Base-by-base conservation (phyloP, 805 yeast genomes). In the Ogataea philodendri region DNA sequence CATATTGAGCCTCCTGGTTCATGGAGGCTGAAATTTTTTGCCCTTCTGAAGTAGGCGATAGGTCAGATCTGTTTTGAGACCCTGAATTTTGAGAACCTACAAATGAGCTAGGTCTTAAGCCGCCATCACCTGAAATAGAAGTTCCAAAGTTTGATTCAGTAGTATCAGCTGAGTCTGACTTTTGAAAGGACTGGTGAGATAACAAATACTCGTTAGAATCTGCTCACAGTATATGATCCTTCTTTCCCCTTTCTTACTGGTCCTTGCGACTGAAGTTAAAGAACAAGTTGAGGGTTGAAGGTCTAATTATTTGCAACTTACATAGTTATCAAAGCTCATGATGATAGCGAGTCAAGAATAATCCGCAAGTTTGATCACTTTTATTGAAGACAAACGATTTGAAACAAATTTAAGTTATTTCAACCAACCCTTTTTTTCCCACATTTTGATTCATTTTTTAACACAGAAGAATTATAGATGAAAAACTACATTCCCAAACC, bases 71-170 rank as follows among this genome's bases (percentile, higher is more conserved):
- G 11, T 22, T 37, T 24, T 31, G 39, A 20, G 17, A 34, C 14
- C 17, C 35, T 7, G 32, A n/a, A 10, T n/a, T 18, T 21, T 39
- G 44, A 20, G 37, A 22, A 25, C 23, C 32, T 5, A 37, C 33
- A 23, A 41, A 34, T 9, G 44, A 35, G 19, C 30, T 37, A 32
- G 30, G 34, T 32, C 42, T 46, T 22, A 43, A 15, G 14, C 37
- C 22, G 7, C 30, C 32, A 11, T 43, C 51, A 6, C 48, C 48
- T 3, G 48, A 47, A 6, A 35, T 40, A 7, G 48, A 44, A 10
- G 51, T 47, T 3, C 47, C 47, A 36, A 44, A 44, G 30, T 47
- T 47, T 8, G 51, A 47, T 29, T 44, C 47, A 2, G 47, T 40
- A 9, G 51, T 47, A 22, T 47, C 51, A 26, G 45, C 45, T 17